Evolutionary conservation across 768 basidiomycete genomes (phyloP).

Genomic region (Naematelia encephala): DNA sequence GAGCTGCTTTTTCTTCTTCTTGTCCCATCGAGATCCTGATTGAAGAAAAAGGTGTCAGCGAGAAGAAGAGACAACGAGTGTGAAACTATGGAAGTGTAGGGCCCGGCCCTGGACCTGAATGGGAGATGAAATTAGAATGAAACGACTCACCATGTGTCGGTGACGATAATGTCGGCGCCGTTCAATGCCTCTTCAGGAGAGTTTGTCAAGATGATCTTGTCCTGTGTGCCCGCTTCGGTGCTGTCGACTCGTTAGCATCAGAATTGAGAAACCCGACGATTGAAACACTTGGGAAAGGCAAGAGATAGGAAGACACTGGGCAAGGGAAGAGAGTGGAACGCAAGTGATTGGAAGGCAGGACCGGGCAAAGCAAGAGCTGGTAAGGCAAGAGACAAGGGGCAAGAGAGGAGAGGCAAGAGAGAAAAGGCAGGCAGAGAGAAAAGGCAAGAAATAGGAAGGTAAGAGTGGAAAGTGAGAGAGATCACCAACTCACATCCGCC

Average conservation of each 20-base stretch:
- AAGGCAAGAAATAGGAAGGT: not conserved
- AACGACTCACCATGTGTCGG: constrained; percentile 79
- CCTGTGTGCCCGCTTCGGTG: constrained; percentile 37
- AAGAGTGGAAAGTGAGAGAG: not conserved
- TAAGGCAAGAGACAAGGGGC: no score
- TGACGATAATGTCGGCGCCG: constrained; percentile 89
- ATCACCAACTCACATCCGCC: constrained; percentile 60
- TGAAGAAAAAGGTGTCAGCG: not conserved
- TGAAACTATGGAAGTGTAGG: no score
- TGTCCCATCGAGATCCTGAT: constrained; percentile 98
- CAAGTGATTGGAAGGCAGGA: no score
- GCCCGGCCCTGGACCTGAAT: no score
- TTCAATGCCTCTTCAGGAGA: constrained; percentile 77
- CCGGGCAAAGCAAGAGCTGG: no score
- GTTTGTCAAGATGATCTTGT: constrained; percentile 46
- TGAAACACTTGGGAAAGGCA: not conserved
- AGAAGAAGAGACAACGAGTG: no score
- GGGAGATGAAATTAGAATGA: no score
- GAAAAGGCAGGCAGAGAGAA: not conserved
- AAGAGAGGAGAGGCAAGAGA: not conserved
- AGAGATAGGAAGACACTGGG: no score
- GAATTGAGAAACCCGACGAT: not conserved
- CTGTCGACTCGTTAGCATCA: constrained; percentile 12
- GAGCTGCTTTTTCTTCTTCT: constrained; percentile 84
- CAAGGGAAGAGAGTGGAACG: no score